Conservation (phyloP, 305 asterid species). For the Fraxinus platypoda region DNA sequence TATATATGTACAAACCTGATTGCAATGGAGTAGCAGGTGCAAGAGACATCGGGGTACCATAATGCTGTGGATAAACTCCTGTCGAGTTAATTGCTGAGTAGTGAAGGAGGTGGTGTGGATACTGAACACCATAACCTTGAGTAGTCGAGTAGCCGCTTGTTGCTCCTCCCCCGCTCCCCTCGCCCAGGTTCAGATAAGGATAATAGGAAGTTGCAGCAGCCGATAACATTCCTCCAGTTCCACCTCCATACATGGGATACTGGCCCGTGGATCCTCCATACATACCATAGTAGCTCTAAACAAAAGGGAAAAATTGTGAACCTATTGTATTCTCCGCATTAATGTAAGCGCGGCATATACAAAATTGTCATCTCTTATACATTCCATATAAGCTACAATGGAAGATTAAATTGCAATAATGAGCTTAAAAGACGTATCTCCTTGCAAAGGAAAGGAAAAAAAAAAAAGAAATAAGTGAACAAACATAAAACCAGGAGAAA, state of each 20-base stretch:
- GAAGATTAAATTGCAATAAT: background rate
- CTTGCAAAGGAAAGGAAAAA: background rate
- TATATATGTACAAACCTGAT: constrained; percentile 56
- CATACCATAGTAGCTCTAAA: constrained; percentile 77
- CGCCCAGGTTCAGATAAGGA: constrained; percentile 74
- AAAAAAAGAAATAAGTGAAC: background rate
- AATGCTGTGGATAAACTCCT: constrained; percentile 70
- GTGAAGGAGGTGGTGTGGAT: constrained; percentile 82
- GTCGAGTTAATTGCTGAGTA: constrained; percentile 58
- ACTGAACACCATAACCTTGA: constrained; percentile 75
- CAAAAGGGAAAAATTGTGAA: background rate
- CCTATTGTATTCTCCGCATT: background rate
- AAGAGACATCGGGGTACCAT: constrained; percentile 78
- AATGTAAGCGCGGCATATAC: background rate
- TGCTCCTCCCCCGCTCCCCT: constrained; percentile 45
- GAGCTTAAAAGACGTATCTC: background rate
- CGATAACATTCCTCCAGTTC: constrained; percentile 51
- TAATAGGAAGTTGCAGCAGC: constrained; percentile 64
- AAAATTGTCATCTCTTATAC: background rate
- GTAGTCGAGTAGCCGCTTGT: constrained; percentile 47
- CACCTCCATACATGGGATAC: constrained; percentile 66
- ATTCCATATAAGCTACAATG: background rate
- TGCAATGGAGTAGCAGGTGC: constrained; percentile 74
- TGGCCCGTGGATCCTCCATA: constrained; percentile 77
- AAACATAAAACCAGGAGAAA: background rate